Evolutionary conservation across 2,329 filamentous ascomycete genomes (phyloP).

Genomic region (Aspergillus alliaceus): DNA sequence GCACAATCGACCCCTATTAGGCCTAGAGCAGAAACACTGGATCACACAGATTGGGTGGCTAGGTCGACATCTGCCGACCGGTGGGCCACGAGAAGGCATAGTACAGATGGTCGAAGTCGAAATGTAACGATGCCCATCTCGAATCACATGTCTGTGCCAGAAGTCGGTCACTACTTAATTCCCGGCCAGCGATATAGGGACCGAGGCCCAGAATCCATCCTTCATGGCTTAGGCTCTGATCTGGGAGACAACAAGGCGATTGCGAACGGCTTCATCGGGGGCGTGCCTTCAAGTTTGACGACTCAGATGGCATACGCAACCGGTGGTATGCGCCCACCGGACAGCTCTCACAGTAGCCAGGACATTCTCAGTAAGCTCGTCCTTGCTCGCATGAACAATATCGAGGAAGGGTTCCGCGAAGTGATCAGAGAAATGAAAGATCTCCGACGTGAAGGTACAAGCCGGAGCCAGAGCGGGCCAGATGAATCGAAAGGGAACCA

Average conservation of each 20-base stretch:
- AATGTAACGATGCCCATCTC: constrained; percentile 57
- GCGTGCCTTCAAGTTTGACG: constrained; percentile 72
- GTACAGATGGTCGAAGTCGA: constrained; percentile 49
- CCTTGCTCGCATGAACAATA: constrained; percentile 84
- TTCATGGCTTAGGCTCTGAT: constrained; percentile 74
- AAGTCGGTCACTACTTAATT: constrained; percentile 55
- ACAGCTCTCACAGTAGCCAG: constrained; percentile 55
- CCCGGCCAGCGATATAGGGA: constrained; percentile 39
- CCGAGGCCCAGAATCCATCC: constrained; percentile 61
- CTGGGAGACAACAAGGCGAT: constrained; percentile 63
- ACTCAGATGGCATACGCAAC: constrained; percentile 77
- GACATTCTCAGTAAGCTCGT: constrained; percentile 78
- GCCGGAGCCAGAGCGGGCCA: constrained; percentile 27
- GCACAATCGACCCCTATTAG: constrained; percentile 22
- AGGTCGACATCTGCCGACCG: constrained; percentile 36
- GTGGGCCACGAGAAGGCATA: constrained; percentile 46
- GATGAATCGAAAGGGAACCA: constrained; percentile 24
- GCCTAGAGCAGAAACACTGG: constrained; percentile 30
- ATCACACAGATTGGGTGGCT: constrained; percentile 38
- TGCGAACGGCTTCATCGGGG: constrained; percentile 61
- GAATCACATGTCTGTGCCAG: constrained; percentile 57
- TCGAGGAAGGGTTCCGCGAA: constrained; percentile 87
- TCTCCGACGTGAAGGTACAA: constrained; percentile 47
- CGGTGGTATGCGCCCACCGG: constrained; percentile 55
- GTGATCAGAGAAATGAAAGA: constrained; percentile 79